Evolutionary conservation across 2,329 filamentous ascomycete genomes (phyloP).

Genomic region (Tolypocladium endophyticum): DNA sequence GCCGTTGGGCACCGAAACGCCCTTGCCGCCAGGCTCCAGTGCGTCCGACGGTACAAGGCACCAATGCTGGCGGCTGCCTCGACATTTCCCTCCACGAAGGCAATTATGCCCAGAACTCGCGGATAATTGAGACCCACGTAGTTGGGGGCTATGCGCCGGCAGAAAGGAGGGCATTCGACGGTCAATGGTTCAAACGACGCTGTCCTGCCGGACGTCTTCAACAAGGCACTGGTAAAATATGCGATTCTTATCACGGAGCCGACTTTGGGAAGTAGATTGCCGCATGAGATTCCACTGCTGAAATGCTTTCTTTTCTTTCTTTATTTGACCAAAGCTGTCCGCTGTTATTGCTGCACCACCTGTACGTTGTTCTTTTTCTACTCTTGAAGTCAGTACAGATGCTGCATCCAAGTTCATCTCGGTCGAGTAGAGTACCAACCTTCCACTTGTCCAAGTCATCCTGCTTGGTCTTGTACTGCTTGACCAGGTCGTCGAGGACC

Average conservation of each 20-base stretch:
- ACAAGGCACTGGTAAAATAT: neutral
- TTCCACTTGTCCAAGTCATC: slow-evolving; percentile 98
- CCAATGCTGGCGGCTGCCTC: slow-evolving; percentile 17
- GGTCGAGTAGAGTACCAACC: slow-evolving; percentile 40
- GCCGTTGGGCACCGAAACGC: slow-evolving; percentile 40
- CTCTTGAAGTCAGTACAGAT: slow-evolving; percentile 8
- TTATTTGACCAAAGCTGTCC: slow-evolving; percentile 5
- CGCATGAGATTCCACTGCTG: neutral
- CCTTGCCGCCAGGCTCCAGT: slow-evolving; percentile 30
- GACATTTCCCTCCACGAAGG: no score
- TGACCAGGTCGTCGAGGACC: slow-evolving; percentile 86
- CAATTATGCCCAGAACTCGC: neutral
- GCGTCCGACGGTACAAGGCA: slow-evolving; percentile 33
- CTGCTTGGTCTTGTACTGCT: slow-evolving; percentile 93
- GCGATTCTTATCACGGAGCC: neutral
- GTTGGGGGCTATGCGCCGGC: neutral
- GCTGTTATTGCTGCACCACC: slow-evolving; percentile 62
- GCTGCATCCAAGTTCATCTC: neutral
- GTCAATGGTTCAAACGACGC: neutral
- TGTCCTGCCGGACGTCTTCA: neutral
- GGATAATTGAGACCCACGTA: no score
- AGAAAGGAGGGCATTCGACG: neutral
- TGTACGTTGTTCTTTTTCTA: slow-evolving; percentile 88
- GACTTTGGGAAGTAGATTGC: neutral
- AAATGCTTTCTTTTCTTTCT: neutral